A percentile compares a stretch with the other conserved stretches of the same genome.
Evolutionary conservation across 2,329 filamentous ascomycete species (phyloP).

Genomic region (Phaeosphaeriaceae sp.): DNA sequence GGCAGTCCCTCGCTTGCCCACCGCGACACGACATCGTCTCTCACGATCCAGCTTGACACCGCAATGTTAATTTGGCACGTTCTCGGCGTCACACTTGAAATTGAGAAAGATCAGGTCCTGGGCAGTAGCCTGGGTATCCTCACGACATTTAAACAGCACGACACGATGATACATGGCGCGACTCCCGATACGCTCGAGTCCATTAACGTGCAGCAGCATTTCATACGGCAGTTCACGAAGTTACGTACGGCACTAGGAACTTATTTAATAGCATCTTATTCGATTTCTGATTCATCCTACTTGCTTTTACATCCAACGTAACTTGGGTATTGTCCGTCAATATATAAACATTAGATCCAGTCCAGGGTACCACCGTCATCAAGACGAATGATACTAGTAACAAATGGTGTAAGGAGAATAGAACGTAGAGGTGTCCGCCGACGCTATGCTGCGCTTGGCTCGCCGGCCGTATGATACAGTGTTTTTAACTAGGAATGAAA

Average conservation of each 20-base stretch:
- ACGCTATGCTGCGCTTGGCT: constrained; percentile 1
- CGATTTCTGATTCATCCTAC: background rate
- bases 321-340: constrained; percentile 19
- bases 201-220: background rate
- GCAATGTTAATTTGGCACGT: background rate
- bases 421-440: constrained; percentile 1
- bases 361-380: constrained; percentile 25
- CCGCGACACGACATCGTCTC: background rate
- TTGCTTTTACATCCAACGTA: constrained; percentile 1
- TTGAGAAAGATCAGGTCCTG: too few species aligned
- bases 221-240: background rate
- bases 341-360: constrained; percentile 39
- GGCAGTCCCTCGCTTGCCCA: constrained; percentile 2
- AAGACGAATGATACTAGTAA: constrained; percentile 29
- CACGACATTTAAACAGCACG: too few species aligned
- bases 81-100: background rate
- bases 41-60: background rate
- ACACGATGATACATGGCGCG: background rate
- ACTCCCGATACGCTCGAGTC: background rate
- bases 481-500: constrained; percentile 1
- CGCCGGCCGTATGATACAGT: constrained; percentile 17
- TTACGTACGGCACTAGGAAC: background rate
- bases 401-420: constrained; percentile 4
- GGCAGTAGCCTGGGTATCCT: too few species aligned
- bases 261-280: background rate